Base-by-base conservation (phyloP, 257 asterid species). In the Przewalskia tangutica region DNA sequence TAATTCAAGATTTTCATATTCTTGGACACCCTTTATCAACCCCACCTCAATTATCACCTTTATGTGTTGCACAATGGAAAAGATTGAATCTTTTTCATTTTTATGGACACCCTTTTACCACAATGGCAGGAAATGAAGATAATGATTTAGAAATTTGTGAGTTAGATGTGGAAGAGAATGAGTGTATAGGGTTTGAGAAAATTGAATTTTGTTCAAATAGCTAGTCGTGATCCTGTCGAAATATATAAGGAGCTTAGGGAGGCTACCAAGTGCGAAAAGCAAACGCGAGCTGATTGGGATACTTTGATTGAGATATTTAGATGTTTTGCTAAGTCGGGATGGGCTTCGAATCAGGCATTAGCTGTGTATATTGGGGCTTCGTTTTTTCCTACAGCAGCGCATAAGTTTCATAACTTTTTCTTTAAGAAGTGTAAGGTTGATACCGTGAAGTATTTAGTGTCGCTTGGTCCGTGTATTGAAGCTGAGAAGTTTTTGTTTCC, bases 331-430 rank as follows among this genome's bases (percentile, higher is more conserved):
- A 82, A 81, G 82, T 95, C 99, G 0, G 90, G 90, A 64, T 95
- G 99, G 98, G 98, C 98, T 62, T 77, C 97, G 0, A 89, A 90
- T 85, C 99, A 92, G 87, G 93, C 99, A 60, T 88, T 95, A n/a
- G 93, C 93, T 5, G 85, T 91, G 34, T 95, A 92, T 80, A 95
- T 95, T 53, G 92, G 98, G 56, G 93, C 97, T 54, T 85, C 96
- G 5, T 92, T 88, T 85, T 95, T 87, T 77, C 97, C 98, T 50
- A 83, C 89, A 1, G 97, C 97, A 9, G 97, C 91, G 6, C 89
- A 79, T 53, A 86, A 87, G 85, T 95, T 95, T 2, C 82, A 88
- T 20, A 60, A 38, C 4, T 92, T 95, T 90, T 88, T 92, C 87
- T 75, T 78, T 82, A 86, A 81, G 77, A 94, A 83, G 81, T 89